Conservation (phyloP, 2,329 filamentous ascomycete genomes). For the Pseudomassariella vexata region DNA sequence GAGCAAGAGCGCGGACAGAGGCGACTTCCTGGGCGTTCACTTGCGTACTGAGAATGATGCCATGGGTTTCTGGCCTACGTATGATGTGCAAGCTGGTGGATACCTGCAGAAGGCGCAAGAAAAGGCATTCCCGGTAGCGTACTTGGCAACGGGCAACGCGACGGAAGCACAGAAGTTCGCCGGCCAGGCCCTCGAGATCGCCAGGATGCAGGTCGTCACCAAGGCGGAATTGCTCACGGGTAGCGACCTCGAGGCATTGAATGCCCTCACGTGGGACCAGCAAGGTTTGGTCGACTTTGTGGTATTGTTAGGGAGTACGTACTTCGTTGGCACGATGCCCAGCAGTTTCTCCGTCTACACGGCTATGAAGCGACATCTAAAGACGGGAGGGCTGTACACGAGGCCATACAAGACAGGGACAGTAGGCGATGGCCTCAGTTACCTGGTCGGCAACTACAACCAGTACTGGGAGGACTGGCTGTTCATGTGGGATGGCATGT, state of each 20-base stretch:
- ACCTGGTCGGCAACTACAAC: constrained; percentile 36
- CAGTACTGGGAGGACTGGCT: constrained; percentile 43
- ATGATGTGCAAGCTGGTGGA: constrained; percentile 31
- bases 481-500: constrained; percentile 40
- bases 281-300: constrained; percentile 36
- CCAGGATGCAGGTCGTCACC: constrained; percentile 28
- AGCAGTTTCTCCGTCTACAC: constrained; percentile 43
- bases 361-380: constrained; percentile 38
- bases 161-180: constrained; percentile 34
- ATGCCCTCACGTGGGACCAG: constrained; percentile 36
- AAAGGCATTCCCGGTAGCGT: constrained; percentile 30
- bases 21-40: constrained; percentile 34
- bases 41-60: constrained; percentile 42
- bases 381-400: constrained; percentile 31
- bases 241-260: constrained; percentile 25
- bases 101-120: constrained; percentile 29
- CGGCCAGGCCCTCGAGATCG: constrained; percentile 22
- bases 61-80: constrained; percentile 38
- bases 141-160: constrained; percentile 39
- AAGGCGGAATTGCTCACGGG: constrained; percentile 30
- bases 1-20: constrained; percentile 13
- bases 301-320: constrained; percentile 31
- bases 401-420: constrained; percentile 36
- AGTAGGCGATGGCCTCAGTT: constrained; percentile 34
- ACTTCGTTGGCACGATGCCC: constrained; percentile 38